Base-by-base conservation (phyloP, 768 basidiomycete genomes). In the Leccinum obscurum region DNA sequence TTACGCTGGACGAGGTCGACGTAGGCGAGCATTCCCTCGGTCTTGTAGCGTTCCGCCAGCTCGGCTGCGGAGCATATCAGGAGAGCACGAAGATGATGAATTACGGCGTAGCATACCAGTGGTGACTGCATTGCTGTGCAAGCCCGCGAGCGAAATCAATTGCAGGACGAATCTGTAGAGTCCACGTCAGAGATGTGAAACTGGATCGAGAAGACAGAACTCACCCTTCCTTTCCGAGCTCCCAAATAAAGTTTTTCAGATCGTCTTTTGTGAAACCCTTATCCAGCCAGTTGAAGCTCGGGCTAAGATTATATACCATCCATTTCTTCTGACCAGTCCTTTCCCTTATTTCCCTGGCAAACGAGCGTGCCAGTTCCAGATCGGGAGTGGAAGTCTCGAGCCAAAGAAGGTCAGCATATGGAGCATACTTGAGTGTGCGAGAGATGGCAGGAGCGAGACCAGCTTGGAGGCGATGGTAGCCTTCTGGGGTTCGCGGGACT, bases 221-320 rank as follows among this genome's bases (percentile, higher is more conserved):
- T 59, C 68, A 89, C 85, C 92, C 90, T 80, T 94, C 92, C 75
- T 92, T 92, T 15, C 85, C 93, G 54, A 96, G 81, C 50, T 95
- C 91, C 91, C 92, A 94, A 49, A 94, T 78, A 68, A 95, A 95
- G 72, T 82, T 85, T 81, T 90, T 93, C 66, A 96, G 72, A 62
- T 88, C 89, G 5, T 80, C 77, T 64, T 92, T 85, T 49, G 83
- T 82, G 74, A 90, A 95, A 14, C 93, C 93, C 66, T 89, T 86
- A 26, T 80, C 82, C n/a, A 85, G 77, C 94, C 93, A 96, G 72
- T 95, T 94, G 79, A 96, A 96, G 69, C 92, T 93, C 5, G 94
- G 95, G 67, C 92, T 94, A 59, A 97, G 77, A 71, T 96, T 97
- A 71, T 95, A 97, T 22, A 96, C 93, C 65, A 97, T 85, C 86